Conservation (phyloP, 2,329 filamentous ascomycete genomes). For the Arthrobotrys sphaeroides region DNA sequence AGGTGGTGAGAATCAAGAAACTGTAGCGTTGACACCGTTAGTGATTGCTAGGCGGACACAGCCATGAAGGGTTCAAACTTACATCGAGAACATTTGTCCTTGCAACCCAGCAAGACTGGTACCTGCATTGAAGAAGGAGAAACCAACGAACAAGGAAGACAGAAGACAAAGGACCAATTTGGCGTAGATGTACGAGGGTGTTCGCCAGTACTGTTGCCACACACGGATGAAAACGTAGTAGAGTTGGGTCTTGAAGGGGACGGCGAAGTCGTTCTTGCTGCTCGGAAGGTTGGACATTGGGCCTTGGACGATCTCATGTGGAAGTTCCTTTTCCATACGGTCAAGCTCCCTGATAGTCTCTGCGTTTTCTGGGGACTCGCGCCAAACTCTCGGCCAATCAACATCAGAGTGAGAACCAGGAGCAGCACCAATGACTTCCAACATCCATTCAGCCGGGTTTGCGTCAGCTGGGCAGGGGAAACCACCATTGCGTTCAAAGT, state of each 20-base stretch:
- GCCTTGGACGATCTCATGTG: conserved; percentile 44
- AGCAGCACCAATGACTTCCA: conserved; percentile 80
- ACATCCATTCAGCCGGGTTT: conserved; percentile 79
- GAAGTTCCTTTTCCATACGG: conserved; percentile 60
- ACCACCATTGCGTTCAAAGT: conserved; percentile 70
- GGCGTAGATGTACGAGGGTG: conserved; percentile 86
- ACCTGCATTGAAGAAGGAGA: conserved; percentile 78
- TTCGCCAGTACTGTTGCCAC: conserved; percentile 92
- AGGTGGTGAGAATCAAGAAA: conserved; percentile 84
- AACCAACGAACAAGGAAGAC: conserved; percentile 78
- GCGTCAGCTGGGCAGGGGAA: conserved; percentile 66
- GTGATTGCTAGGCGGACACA: background rate
- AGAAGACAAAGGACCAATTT: conserved; percentile 74
- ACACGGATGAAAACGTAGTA: conserved; percentile 75
- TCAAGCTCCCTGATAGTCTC: conserved; percentile 64
- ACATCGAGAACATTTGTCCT: conserved; percentile 86
- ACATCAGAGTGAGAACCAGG: conserved; percentile 46
- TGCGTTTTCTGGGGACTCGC: conserved; percentile 63
- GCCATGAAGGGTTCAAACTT: conserved; percentile 60
- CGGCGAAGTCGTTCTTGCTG: conserved; percentile 80
- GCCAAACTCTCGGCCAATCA: conserved; percentile 66
- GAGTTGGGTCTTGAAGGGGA: conserved; percentile 75
- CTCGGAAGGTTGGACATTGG: conserved; percentile 63
- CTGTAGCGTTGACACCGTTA: background rate
- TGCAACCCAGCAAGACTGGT: conserved; percentile 80